Evolutionary conservation across 345 rosid species (phyloP), one percentile per base, ranked within the genome.

Genomic region (Noccaea bulbosa): DNA sequence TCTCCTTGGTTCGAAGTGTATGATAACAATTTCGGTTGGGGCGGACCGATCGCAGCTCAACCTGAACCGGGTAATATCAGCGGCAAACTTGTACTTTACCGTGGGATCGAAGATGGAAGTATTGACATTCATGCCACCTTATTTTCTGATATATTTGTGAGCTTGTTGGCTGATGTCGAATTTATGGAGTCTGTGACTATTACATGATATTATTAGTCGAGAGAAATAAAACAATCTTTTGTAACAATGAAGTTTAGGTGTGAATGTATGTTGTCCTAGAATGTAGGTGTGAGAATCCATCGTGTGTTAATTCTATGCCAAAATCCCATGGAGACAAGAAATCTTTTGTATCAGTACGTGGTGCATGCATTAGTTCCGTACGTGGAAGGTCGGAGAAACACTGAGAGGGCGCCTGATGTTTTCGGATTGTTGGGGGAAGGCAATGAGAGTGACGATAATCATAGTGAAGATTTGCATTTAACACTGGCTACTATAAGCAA

Each of bases 21-120:
- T 2, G 81, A 74, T 0, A 80, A 67, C 33, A 78, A 81, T 35
- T 79, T 85, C 12, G 89, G 89, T 11, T 79, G 79, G 80, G 65
- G 56, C 12, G 57, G 57, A 57, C 73, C 65, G 27, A 22, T 69
- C 0, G 55, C 73, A 0, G 65, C 78, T 39, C 17, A 51, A 22
- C 55, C 65, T 27, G 71, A 37, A 62, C 77, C 65, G 11, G n/a
- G 4, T 0, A 64, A 64, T 45, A 34, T 38, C 4, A 33, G 58
- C 34, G 56, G 62, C 32, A 54, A 37, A 7, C 40, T 72, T 6
- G 56, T 54, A 4, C 16, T 72, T 44, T 72, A 54, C 2, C 10
- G 33, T 2, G 76, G 76, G 32, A 2, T 62, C 3, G 71, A 72
- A 46, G 70, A 72, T 20, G 76, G 76, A 44, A 65, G 65, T 72